Evolutionary conservation across 352 stramenopile species (phyloP).

Genomic region (Globisporangium heterothallicum): DNA sequence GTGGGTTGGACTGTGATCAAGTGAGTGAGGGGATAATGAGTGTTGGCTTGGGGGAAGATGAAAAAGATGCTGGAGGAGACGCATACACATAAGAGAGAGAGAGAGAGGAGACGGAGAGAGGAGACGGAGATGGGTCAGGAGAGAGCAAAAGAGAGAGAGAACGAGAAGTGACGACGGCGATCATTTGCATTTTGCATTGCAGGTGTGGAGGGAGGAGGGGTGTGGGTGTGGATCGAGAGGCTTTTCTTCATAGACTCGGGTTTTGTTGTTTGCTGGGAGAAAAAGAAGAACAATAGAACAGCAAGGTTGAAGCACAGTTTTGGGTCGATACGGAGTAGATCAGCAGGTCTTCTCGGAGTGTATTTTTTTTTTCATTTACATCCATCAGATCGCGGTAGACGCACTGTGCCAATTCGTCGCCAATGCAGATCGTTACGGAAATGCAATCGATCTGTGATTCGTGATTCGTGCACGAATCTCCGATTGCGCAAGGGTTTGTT

Average conservation of each 20-base stretch:
- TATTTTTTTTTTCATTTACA: conserved; percentile 10
- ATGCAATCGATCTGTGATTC: neutral
- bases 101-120: neutral
- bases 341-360: neutral
- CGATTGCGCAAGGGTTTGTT: no score
- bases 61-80: conserved; percentile 7
- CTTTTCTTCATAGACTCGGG: no score
- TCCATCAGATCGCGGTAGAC: conserved; percentile 4
- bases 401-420: neutral
- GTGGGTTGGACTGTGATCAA: neutral
- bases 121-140: conserved; percentile 5
- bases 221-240: no score
- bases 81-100: conserved; percentile 1
- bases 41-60: conserved; percentile 2
- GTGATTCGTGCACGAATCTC: neutral
- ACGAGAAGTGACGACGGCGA: neutral
- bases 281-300: neutral
- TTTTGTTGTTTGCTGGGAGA: neutral
- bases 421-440: no score
- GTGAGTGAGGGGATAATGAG: neutral
- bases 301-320: neutral
- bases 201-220: no score
- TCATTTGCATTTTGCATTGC: neutral
- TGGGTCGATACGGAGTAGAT: conserved; percentile 1
- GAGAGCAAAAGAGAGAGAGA: neutral